A percentile compares a stretch with the other conserved stretches of the same genome.
phyloP scores from a whole-genome alignment of 169 alveolate species.

The Amoebophrya sp. region DNA sequence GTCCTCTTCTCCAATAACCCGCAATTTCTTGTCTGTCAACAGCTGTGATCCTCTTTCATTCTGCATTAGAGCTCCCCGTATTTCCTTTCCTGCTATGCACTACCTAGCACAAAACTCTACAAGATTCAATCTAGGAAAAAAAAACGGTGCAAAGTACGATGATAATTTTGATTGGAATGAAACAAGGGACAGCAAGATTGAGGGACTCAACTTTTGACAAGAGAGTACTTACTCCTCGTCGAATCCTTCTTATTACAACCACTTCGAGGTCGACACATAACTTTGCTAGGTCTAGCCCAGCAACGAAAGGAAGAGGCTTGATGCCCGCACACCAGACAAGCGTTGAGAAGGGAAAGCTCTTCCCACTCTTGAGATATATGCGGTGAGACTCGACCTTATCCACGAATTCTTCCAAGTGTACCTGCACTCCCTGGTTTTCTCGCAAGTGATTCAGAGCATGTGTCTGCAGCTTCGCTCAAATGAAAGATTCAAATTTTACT shows the following conservation, averaged over 20 bases:
- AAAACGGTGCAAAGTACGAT: too few relatives aligned
- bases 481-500: too few relatives aligned
- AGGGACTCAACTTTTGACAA: too few relatives aligned
- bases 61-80: too few relatives aligned
- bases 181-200: too few relatives aligned
- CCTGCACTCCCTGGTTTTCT: slow-evolving; percentile 4
- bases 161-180: too few relatives aligned
- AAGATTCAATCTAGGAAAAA: too few relatives aligned
- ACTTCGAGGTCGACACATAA: too few relatives aligned
- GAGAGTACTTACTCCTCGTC: too few relatives aligned
- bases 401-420: not conserved
- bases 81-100: too few relatives aligned
- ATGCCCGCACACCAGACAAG: slow-evolving; percentile 17
- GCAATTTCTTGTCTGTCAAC: not conserved
- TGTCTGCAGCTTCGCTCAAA: slow-evolving; percentile 9
- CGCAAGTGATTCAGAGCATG: not conserved
- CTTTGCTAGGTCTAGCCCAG: not conserved
- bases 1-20: not conserved
- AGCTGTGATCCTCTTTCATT: not conserved
- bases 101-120: too few relatives aligned
- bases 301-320: slow-evolving; percentile 17
- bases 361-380: not conserved
- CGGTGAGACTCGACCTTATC: slow-evolving; percentile 17
- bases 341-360: not conserved
- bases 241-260: too few relatives aligned